Base-by-base conservation (phyloP, 805 yeast species). In the Cyberlindnera meyerae region DNA sequence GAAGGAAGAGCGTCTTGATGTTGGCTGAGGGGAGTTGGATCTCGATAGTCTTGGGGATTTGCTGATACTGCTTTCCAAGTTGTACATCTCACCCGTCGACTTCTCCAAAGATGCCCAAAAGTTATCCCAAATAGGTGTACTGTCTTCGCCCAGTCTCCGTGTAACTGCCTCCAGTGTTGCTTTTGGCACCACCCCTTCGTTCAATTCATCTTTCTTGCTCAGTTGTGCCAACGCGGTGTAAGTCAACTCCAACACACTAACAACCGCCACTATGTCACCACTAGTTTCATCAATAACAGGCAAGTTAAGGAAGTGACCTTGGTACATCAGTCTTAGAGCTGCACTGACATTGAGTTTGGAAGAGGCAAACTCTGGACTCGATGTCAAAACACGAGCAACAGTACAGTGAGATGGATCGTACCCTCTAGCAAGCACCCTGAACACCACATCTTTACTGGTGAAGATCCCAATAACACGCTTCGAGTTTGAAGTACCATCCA, bases 321-420 rank as follows among this genome's bases (percentile, higher is more conserved):
- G 68, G 41, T 63, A 69, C 75, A 69, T 69, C 37, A 66, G 45
- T 42, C 71, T 55, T 36, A 69, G 47, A 6, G 73, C 74, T 5
- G 62, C 58, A 37, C 66, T 65, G n/a, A 69, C 63, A 3, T 61
- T 63, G 43, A 63, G 47, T 11, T 53, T 42, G 22, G 58, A 62
- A 18, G 53, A 58, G 1, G 73, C 74, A 57, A 63, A 68, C 34
- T 66, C 67, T 0, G 75, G 75, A 34, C 63, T 65, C 4, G 71
- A 61, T 0, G 74, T 69, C 60, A 69, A 61, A 1, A 68, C 65
- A 29, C 72, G 50, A 2, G 65, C 65, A 18, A 69, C 63, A 6
- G 62, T 63, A 9, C 68, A 62, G 4, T 52, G 48, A 11, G 38
- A 42, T 0, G 71, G 62, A 45, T 68, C 63, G 24, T 61, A 49